Evolutionary conservation across 2,329 filamentous ascomycete species (phyloP).

Genomic region (Colletotrichum destructivum): DNA sequence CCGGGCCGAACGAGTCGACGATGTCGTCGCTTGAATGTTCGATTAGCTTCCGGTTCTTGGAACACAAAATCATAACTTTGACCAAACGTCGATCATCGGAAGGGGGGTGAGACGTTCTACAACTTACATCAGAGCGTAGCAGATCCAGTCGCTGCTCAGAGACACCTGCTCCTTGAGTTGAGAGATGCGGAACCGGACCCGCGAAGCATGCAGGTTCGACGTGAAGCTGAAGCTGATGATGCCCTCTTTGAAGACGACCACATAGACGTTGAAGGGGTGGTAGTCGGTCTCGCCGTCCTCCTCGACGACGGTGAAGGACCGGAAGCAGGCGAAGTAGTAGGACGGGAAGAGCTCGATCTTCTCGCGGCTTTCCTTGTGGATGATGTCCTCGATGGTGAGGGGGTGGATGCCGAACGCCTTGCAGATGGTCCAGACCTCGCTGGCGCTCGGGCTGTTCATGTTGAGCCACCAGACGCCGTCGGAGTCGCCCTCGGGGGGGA

Average conservation of each 20-base stretch:
- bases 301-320: constrained; percentile 86
- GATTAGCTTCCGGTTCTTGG: constrained; percentile 5
- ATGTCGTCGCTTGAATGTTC: constrained; percentile 82
- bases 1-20: constrained; percentile 93
- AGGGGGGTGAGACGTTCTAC: too few relatives aligned
- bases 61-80: not conserved
- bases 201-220: constrained; percentile 86
- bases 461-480: constrained; percentile 98
- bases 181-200: constrained; percentile 92
- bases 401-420: constrained; percentile 97
- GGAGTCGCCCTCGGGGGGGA: constrained; percentile 72
- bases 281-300: constrained; percentile 87
- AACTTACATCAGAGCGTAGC: constrained; percentile 93
- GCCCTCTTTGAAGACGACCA: constrained; percentile 95
- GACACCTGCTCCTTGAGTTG: constrained; percentile 95
- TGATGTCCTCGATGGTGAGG: constrained; percentile 95
- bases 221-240: constrained; percentile 95
- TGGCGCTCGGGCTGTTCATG: constrained; percentile 88
- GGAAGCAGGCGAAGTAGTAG: constrained; percentile 98
- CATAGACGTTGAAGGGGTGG: constrained; percentile 96
- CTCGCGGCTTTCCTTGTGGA: constrained; percentile 93
- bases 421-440: constrained; percentile 89
- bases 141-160: constrained; percentile 97
- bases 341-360: constrained; percentile 98
- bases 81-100: too few relatives aligned